Conservation (phyloP, 108 stramenopile species). For the Conticribra weissflogii region DNA sequence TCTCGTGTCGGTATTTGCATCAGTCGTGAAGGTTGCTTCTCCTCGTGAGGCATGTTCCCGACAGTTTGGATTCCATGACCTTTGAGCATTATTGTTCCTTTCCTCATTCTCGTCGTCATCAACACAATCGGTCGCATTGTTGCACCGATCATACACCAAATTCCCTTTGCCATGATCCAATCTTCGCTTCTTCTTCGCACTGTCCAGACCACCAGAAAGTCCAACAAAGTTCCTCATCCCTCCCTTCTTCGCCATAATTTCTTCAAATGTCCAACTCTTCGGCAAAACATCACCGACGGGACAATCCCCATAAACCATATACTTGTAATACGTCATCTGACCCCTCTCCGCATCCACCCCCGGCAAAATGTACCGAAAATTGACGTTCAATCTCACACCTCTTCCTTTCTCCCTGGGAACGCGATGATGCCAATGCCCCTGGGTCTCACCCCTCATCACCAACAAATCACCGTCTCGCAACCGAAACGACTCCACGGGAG, state of each 20-base stretch:
- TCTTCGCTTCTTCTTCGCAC: neutral
- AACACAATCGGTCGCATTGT: too few relatives aligned
- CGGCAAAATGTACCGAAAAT: constrained; percentile 37
- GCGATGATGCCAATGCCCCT: constrained; percentile 43
- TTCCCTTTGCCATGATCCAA: too few relatives aligned
- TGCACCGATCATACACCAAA: too few relatives aligned
- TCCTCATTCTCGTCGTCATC: too few relatives aligned
- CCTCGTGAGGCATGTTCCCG: too few relatives aligned
- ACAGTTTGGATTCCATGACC: too few relatives aligned
- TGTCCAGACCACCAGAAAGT: neutral
- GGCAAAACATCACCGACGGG: constrained; percentile 10
- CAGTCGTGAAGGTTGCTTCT: too few relatives aligned
- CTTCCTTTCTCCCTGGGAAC: constrained; percentile 34
- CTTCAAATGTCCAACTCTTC: constrained; percentile 19
- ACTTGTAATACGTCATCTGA: constrained; percentile 40
- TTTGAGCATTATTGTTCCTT: too few relatives aligned
- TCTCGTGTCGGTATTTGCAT: too few relatives aligned
- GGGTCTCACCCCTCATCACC: constrained; percentile 34
- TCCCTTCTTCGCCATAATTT: constrained; percentile 17
- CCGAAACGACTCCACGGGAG: constrained; percentile 8
- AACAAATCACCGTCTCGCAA: constrained; percentile 22
- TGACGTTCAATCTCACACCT: constrained; percentile 25
- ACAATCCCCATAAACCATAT: constrained; percentile 39
- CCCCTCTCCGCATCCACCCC: constrained; percentile 17
- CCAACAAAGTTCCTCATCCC: constrained; percentile 27